Evolutionary conservation across 2,329 filamentous ascomycete genomes (phyloP).

Genomic region (Massarina eburnea): DNA sequence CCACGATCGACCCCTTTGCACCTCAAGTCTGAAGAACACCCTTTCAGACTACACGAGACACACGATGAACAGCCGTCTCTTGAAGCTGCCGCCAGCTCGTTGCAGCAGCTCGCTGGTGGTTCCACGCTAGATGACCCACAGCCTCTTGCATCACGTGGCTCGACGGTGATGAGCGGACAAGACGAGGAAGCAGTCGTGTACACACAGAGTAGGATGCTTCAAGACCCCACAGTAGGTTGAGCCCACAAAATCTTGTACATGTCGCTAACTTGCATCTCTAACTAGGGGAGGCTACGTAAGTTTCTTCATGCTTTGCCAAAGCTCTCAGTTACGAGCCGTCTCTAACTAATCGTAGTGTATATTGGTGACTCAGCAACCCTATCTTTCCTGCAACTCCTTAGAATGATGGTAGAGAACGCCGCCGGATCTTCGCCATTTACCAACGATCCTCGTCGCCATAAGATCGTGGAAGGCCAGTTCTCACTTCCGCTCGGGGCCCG

Average conservation of each 20-base stretch:
- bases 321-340: background rate
- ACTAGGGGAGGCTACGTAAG: conserved; percentile 55
- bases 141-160: conserved; percentile 34
- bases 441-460: conserved; percentile 58
- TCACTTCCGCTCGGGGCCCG: conserved; percentile 50
- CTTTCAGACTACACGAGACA: conserved; percentile 18
- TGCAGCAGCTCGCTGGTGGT: conserved; percentile 27
- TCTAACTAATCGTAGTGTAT: conserved; percentile 51
- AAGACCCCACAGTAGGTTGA: conserved; percentile 52
- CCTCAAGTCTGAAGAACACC: conserved; percentile 24
- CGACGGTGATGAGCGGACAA: conserved; percentile 44
- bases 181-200: conserved; percentile 61
- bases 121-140: conserved; percentile 21
- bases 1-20: conserved; percentile 6
- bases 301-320: conserved; percentile 13
- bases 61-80: conserved; percentile 22
- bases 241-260: background rate
- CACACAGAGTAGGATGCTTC: conserved; percentile 59
- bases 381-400: conserved; percentile 62
- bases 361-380: conserved; percentile 65
- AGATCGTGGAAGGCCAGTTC: conserved; percentile 58
- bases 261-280: background rate
- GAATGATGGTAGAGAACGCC: conserved; percentile 60
- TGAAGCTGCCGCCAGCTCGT: conserved; percentile 23
- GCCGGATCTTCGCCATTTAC: conserved; percentile 61